Evolutionary conservation across 1,139 yeast genomes (phyloP).

Genomic region (Petasospora rhodanensis): DNA sequence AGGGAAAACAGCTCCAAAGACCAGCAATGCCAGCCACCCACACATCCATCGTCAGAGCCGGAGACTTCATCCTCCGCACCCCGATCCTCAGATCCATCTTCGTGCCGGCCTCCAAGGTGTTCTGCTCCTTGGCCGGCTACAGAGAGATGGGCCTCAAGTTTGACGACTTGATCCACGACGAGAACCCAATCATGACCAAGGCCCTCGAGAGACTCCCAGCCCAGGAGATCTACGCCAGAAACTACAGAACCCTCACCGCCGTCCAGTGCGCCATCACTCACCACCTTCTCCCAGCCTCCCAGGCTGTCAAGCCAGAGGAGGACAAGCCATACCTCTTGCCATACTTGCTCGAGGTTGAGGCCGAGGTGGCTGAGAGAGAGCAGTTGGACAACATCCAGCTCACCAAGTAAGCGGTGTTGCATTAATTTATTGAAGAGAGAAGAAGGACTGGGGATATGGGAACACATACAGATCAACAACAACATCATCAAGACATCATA

Average conservation of each 20-base stretch:
- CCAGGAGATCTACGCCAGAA: conserved; percentile 82
- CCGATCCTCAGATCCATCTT: conserved; percentile 73
- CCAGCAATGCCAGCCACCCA: conserved; percentile 40
- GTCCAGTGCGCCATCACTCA: conserved; percentile 84
- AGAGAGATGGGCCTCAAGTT: conserved; percentile 87
- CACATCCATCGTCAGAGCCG: conserved; percentile 77
- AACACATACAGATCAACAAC: too few species aligned
- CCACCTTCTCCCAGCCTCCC: conserved; percentile 75
- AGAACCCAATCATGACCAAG: conserved; percentile 78
- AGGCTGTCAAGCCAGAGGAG: conserved; percentile 76
- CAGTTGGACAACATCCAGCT: conserved; percentile 71
- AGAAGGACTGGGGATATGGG: too few species aligned
- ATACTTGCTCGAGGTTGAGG: conserved; percentile 89
- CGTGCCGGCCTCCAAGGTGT: conserved; percentile 75
- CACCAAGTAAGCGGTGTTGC: conserved; percentile 9
- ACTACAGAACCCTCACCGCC: conserved; percentile 87
- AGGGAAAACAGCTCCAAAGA: background rate
- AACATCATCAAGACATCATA: too few species aligned
- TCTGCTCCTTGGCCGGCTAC: conserved; percentile 78
- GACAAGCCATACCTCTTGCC: conserved; percentile 86
- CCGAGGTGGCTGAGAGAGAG: conserved; percentile 81
- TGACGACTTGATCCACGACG: conserved; percentile 86
- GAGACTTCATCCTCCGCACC: conserved; percentile 76
- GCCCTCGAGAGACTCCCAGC: conserved; percentile 87
- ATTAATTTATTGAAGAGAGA: too few species aligned